Base-by-base conservation (phyloP, 805 yeast species). In the Spathaspora arborariae region DNA sequence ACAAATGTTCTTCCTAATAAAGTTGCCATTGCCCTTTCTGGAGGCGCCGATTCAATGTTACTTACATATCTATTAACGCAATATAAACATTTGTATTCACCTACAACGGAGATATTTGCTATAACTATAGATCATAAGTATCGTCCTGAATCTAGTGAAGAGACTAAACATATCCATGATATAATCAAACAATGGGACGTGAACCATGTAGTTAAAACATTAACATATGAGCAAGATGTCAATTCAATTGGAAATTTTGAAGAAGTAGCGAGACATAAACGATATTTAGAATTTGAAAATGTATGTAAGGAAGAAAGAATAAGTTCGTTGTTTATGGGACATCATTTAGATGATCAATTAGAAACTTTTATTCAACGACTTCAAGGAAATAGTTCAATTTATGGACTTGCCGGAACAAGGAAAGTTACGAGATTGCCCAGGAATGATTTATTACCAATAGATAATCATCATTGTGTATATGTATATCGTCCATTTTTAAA, bases 21-120 rank as follows among this genome's bases (percentile, higher is more conserved):
- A 24, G 47, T 80, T 0, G 79, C 72, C 4, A 61, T 87, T 15
- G 89, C 90, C 0, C 74, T 87, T 1, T 82, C 89, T 13, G 96
- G 96, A 1, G 95, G 95, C 1, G 89, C 84, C 0, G 95, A 87
- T 58, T 86, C 94, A 1, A 81, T 86, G 81, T 82, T 86, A 11
- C 60, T 87, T 39, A 71, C 85, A 0, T 74, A 75, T 51, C 64
- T 85, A 16, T 59, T 83, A 4, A 50, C 67, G 0, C 60, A 64
- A 20, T 76, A 67, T 53, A 63, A 57, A 26, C 36, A 30, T 4
- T 19, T 18, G 9, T 48, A 69, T 9, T 47, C 44, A 2, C 44
- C 64, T 41, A 55, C 62, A 5, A 56, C 65, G 2, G 48, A 53
- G 1, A 59, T 81, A 1, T 61, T 63, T 44, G 88, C 89, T 2